Evolutionary conservation across 768 basidiomycete species (phyloP).

Genomic region (Leucogyrophana mollusca): DNA sequence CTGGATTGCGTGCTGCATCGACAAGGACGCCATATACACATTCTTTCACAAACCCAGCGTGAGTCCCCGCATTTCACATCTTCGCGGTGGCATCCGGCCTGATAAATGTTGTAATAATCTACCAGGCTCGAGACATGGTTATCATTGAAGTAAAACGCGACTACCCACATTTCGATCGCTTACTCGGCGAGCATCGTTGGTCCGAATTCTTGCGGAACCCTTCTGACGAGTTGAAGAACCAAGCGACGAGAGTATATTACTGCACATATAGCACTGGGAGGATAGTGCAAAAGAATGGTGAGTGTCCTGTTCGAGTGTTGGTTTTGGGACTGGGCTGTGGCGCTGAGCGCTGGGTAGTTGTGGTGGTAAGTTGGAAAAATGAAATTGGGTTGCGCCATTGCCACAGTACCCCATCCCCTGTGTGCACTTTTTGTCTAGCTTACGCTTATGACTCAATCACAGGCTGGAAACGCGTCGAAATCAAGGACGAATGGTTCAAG

Average conservation of each 20-base stretch:
- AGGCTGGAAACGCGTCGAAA: slow-evolving; percentile 49
- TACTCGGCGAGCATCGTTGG: slow-evolving; percentile 46
- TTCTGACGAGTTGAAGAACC: slow-evolving; percentile 22
- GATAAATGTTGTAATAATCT: neutral
- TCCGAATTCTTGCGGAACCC: slow-evolving; percentile 35
- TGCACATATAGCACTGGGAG: slow-evolving; percentile 37
- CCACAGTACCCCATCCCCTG: neutral
- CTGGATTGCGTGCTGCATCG: slow-evolving; percentile 44
- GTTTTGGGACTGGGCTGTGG: no score
- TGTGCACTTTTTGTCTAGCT: no score
- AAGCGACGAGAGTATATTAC: slow-evolving; percentile 36
- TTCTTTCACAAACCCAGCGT: slow-evolving; percentile 47
- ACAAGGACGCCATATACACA: slow-evolving; percentile 32
- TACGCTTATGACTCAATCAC: neutral
- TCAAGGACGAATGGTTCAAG: slow-evolving; percentile 43
- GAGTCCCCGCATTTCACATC: slow-evolving; percentile 14
- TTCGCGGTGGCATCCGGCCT: neutral
- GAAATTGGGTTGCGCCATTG: neutral
- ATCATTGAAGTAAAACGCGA: slow-evolving; percentile 40
- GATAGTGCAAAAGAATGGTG: slow-evolving; percentile 45
- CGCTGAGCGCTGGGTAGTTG: no score
- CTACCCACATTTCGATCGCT: slow-evolving; percentile 27
- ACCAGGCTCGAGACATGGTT: slow-evolving; percentile 42
- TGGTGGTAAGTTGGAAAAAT: no score
- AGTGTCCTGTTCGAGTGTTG: slow-evolving; percentile 8